phyloP scores from a whole-genome alignment of 768 basidiomycete species.

The Suillus americanus region DNA sequence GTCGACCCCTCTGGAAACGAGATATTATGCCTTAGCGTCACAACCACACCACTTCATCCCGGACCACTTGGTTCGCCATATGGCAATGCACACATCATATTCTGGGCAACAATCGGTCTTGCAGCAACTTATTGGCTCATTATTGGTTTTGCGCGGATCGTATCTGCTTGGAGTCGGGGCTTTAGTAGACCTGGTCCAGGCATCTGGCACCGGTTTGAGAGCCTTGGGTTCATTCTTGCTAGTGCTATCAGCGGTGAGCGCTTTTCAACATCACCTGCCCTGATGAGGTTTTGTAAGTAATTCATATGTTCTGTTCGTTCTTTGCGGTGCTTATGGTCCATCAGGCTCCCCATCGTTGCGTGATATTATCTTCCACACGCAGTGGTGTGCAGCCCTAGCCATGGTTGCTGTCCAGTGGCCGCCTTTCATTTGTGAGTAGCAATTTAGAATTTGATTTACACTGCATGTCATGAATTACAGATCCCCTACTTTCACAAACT shows the following conservation, averaged over 20 bases:
- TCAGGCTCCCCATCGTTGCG: slow-evolving; percentile 88
- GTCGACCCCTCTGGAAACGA: slow-evolving; percentile 85
- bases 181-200: slow-evolving; percentile 54
- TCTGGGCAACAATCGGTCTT: slow-evolving; percentile 73
- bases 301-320: slow-evolving; percentile 8
- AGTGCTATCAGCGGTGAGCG: slow-evolving; percentile 93
- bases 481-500: slow-evolving; percentile 86
- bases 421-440: slow-evolving; percentile 74
- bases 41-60: slow-evolving; percentile 74
- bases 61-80: slow-evolving; percentile 55
- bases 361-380: slow-evolving; percentile 91
- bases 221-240: slow-evolving; percentile 84
- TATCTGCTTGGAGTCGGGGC: slow-evolving; percentile 84
- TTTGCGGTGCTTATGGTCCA: slow-evolving; percentile 16
- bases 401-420: slow-evolving; percentile 99
- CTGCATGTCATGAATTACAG: slow-evolving; percentile 37
- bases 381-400: slow-evolving; percentile 84
- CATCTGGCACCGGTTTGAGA: slow-evolving; percentile 72
- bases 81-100: slow-evolving; percentile 63
- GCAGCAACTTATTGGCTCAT: slow-evolving; percentile 80
- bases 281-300: slow-evolving; percentile 83
- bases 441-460: not conserved
- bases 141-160: slow-evolving; percentile 77
- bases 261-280: slow-evolving; percentile 77
- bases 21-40: slow-evolving; percentile 78